Evolutionary conservation across 768 basidiomycete species (phyloP).

Genomic region (Stropharia rugosoannulata): DNA sequence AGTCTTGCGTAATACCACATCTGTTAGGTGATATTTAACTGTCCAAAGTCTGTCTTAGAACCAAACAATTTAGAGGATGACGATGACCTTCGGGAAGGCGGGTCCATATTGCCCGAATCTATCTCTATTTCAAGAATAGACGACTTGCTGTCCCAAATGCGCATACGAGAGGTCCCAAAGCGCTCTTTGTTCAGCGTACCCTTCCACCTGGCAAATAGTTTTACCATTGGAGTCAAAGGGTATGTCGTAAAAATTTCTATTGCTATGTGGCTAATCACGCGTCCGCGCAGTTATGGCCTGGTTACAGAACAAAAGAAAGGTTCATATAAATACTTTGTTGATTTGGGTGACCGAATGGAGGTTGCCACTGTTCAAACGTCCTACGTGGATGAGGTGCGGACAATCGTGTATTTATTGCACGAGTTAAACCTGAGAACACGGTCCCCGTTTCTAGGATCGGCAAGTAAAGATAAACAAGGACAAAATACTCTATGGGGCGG

Average conservation of each 20-base stretch:
- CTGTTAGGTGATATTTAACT: not conserved
- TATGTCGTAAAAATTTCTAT: slow-evolving; percentile 20
- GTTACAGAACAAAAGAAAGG: slow-evolving; percentile 89
- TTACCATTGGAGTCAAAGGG: slow-evolving; percentile 84
- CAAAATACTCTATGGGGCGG: slow-evolving; percentile 45
- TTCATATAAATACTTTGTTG: slow-evolving; percentile 78
- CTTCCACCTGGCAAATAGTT: slow-evolving; percentile 71
- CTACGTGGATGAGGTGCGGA: slow-evolving; percentile 73
- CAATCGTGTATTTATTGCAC: not conserved
- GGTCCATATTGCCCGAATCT: slow-evolving; percentile 58
- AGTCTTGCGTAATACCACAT: slow-evolving; percentile 17
- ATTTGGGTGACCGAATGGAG: slow-evolving; percentile 75
- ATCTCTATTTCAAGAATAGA: slow-evolving; percentile 78
- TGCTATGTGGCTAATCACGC: slow-evolving; percentile 3
- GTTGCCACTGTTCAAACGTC: slow-evolving; percentile 68
- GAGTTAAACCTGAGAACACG: not conserved
- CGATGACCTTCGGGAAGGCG: slow-evolving; percentile 42
- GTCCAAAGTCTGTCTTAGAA: slow-evolving; percentile 57
- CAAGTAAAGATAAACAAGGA: slow-evolving; percentile 46
- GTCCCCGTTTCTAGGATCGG: slow-evolving; percentile 29
- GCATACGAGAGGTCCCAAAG: slow-evolving; percentile 80
- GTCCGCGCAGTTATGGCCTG: slow-evolving; percentile 68
- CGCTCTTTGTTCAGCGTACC: slow-evolving; percentile 81
- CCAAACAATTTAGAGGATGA: slow-evolving; percentile 52
- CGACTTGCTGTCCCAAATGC: slow-evolving; percentile 78